These are phyloP conservation scores for Fusarium globosum DNA, from an alignment of 2,329 filamentous ascomycete species.

Conservation along the genomic window DNA sequence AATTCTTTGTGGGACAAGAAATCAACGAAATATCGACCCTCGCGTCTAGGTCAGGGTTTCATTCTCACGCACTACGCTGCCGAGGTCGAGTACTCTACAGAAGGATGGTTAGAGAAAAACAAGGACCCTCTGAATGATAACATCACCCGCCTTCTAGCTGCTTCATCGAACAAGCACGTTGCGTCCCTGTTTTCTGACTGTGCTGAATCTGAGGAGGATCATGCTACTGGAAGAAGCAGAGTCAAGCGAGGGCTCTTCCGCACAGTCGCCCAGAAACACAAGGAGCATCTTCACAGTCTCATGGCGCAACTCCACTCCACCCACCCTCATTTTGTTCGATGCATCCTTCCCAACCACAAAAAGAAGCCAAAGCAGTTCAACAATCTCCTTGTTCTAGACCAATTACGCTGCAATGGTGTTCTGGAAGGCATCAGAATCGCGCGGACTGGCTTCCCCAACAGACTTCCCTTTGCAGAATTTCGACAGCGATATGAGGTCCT, in stretches of 20 bases:
- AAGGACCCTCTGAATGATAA: conserved; percentile 99
- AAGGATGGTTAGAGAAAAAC: conserved; percentile 98
- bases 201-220: conserved; percentile 80
- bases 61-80: conserved; percentile 97
- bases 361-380: conserved; percentile 95
- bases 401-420: conserved; percentile 98
- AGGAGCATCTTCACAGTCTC: conserved; percentile 95
- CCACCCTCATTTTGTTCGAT: conserved; percentile 97
- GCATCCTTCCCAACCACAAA: conserved; percentile 97
- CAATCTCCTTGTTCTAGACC: conserved; percentile 92
- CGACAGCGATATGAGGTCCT: conserved; percentile 95
- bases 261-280: conserved; percentile 95
- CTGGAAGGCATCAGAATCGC: conserved; percentile 98
- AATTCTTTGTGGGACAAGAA: conserved; percentile 97
- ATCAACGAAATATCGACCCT: conserved; percentile 90
- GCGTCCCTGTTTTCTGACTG: conserved; percentile 90
- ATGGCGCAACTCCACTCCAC: conserved; percentile 96
- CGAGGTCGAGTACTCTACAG: conserved; percentile 95
- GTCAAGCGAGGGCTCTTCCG: conserved; percentile 98
- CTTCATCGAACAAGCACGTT: conserved; percentile 84
- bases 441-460: conserved; percentile 94
- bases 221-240: conserved; percentile 74
- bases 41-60: conserved; percentile 89
- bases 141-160: conserved; percentile 85
- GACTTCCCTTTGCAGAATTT: conserved; percentile 92